These are phyloP conservation scores for Schizothecium vesticola DNA, from an alignment of 495 filamentous ascomycete species.

Conservation along the genomic window DNA sequence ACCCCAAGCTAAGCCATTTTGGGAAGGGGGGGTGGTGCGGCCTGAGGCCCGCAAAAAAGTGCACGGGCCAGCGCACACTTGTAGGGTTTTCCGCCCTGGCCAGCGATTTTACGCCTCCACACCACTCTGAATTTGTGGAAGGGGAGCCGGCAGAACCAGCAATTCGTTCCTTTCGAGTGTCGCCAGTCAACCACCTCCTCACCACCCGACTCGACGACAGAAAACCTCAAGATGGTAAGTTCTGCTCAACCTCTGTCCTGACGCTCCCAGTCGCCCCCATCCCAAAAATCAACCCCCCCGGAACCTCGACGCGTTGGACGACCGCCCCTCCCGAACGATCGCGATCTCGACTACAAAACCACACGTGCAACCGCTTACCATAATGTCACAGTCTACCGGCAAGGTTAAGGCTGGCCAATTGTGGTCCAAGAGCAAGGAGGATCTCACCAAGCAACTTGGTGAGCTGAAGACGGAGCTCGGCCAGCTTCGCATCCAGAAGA, in stretches of 20 bases:
- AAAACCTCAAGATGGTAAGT: conserved; percentile 29
- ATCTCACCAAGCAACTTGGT: conserved; percentile 81
- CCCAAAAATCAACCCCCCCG: neutral
- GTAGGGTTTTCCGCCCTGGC: conserved; percentile 35
- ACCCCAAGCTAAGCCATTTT: conserved; percentile 33
- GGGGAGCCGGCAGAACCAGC: conserved; percentile 20
- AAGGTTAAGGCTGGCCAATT: conserved; percentile 94
- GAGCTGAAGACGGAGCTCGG: conserved; percentile 93
- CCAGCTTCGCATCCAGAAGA: conserved; percentile 94
- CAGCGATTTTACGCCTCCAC: conserved; percentile 32
- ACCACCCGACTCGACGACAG: conserved; percentile 30
- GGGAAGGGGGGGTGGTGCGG: conserved; percentile 14
- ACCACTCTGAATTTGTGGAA: conserved; percentile 32
- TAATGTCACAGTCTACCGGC: conserved; percentile 61
- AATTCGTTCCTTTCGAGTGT: conserved; percentile 23
- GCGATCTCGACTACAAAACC: neutral
- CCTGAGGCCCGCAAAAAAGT: conserved; percentile 8
- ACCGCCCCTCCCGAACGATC: neutral
- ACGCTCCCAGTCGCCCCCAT: neutral
- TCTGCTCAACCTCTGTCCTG: neutral
- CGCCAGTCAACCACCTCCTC: conserved; percentile 27
- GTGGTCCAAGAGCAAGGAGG: conserved; percentile 98
- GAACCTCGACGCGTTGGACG: conserved; percentile 2
- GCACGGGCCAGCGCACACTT: conserved; percentile 20
- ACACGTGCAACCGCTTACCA: conserved; percentile 24